Percentiles rank a stretch among this genome's conserved stretches.
phyloP scores from a whole-genome alignment of 2,329 filamentous ascomycete species.

The Chrysoporthe austroafricana region DNA sequence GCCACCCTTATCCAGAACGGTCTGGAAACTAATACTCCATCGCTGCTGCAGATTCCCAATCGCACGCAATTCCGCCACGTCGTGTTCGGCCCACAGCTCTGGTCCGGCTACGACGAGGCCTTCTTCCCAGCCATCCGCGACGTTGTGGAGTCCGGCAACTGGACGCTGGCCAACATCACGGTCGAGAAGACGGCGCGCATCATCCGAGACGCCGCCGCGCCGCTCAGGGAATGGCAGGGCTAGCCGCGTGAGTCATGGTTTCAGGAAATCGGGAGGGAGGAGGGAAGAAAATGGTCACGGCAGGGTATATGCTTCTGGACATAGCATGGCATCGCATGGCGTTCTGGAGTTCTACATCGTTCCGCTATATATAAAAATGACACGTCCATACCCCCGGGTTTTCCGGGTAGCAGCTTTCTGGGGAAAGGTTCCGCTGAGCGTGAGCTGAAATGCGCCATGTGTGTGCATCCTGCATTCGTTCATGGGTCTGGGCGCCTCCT shows the following conservation, averaged over 20 bases:
- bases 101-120: constrained; percentile 69
- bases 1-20: background rate
- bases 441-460: too few species aligned
- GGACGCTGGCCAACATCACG: constrained; percentile 67
- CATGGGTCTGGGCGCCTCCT: background rate
- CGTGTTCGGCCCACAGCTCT: constrained; percentile 81
- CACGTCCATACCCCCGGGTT: too few species aligned
- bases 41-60: constrained; percentile 67
- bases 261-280: background rate
- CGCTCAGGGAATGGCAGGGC: constrained; percentile 22
- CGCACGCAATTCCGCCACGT: constrained; percentile 94
- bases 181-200: constrained; percentile 74
- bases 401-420: too few species aligned
- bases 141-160: constrained; percentile 72
- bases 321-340: constrained; percentile 27
- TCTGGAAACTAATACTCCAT: background rate
- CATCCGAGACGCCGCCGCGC: constrained; percentile 60
- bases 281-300: background rate
- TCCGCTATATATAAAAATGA: background rate
- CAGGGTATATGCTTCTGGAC: background rate
- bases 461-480: too few species aligned
- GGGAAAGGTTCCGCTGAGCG: too few species aligned
- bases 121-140: constrained; percentile 87
- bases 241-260: background rate
- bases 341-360: constrained; percentile 8